Evolutionary conservation across 345 rosid species (phyloP).

Genomic region (Euphorbia peplus): DNA sequence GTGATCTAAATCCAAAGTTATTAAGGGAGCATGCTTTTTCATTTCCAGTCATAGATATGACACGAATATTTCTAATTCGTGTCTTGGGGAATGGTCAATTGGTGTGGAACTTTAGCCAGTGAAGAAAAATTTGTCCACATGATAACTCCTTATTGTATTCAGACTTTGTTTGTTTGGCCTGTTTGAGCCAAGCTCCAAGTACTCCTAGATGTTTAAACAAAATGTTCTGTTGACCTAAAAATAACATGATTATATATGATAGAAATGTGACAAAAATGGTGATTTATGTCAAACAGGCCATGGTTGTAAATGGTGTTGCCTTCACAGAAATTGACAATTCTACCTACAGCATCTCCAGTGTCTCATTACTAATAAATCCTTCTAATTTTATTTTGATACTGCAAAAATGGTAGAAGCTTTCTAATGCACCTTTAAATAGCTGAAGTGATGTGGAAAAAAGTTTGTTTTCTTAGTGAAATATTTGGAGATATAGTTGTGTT

Average conservation of each 20-base stretch:
- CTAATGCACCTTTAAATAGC: not conserved
- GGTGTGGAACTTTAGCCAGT: not conserved
- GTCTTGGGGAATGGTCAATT: not conserved
- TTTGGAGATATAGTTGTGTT: not conserved
- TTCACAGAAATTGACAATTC: too few species aligned
- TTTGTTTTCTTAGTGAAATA: not conserved
- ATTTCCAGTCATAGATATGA: not conserved
- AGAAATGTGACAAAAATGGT: too few species aligned
- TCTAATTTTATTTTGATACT: not conserved
- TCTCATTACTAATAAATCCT: not conserved
- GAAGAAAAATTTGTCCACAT: not conserved
- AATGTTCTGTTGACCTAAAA: not conserved
- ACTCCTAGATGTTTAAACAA: not conserved
- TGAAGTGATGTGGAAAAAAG: too few species aligned
- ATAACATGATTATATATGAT: too few species aligned
- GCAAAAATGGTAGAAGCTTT: not conserved
- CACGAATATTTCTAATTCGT: not conserved
- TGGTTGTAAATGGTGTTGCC: too few species aligned
- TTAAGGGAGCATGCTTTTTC: not conserved
- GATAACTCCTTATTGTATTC: not conserved
- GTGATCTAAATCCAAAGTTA: not conserved
- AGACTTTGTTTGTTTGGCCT: not conserved
- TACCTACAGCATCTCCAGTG: not conserved
- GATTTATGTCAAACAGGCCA: too few species aligned
- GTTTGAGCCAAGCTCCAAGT: not conserved